phyloP scores from a whole-genome alignment of 495 filamentous ascomycete species.

The Hyaloscypha finlandica region DNA sequence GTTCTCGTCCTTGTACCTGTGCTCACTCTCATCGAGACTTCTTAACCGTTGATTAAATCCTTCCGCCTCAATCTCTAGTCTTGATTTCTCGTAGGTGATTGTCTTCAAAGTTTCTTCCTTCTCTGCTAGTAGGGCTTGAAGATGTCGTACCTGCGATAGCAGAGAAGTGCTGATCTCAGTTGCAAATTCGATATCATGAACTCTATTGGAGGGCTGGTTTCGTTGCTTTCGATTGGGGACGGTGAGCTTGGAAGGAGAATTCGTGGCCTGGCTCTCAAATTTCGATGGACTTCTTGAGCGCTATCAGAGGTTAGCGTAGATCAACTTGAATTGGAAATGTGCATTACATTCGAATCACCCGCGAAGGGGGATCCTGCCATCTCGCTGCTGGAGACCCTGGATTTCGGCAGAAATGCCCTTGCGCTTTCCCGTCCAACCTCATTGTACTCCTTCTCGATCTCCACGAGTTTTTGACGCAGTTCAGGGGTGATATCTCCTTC shows the following conservation, averaged over 20 bases:
- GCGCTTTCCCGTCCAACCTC: slow-evolving; percentile 90
- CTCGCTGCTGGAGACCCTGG: slow-evolving; percentile 67
- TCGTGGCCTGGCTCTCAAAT: slow-evolving; percentile 80
- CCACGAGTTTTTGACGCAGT: slow-evolving; percentile 76
- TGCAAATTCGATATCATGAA: slow-evolving; percentile 94
- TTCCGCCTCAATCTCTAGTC: slow-evolving; percentile 80
- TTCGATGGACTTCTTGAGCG: slow-evolving; percentile 74
- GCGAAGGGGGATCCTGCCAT: slow-evolving; percentile 64
- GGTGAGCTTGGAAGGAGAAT: slow-evolving; percentile 85
- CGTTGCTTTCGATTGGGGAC: slow-evolving; percentile 82
- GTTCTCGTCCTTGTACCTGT: slow-evolving; percentile 95
- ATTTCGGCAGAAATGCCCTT: slow-evolving; percentile 85
- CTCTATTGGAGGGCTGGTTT: slow-evolving; percentile 82
- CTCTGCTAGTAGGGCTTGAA: slow-evolving; percentile 81
- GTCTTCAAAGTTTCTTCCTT: slow-evolving; percentile 83
- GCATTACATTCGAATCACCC: slow-evolving; percentile 46
- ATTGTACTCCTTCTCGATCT: slow-evolving; percentile 92
- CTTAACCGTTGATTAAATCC: slow-evolving; percentile 76
- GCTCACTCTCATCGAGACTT: slow-evolving; percentile 86
- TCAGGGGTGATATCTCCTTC: slow-evolving; percentile 84
- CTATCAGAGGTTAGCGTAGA: slow-evolving; percentile 41
- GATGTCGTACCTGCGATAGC: slow-evolving; percentile 81
- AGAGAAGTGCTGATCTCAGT: slow-evolving; percentile 92
- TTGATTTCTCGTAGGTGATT: slow-evolving; percentile 69
- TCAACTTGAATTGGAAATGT: neutral